phyloP scores from a whole-genome alignment of 805 yeast genomes.

The Dipodascus albidus region DNA sequence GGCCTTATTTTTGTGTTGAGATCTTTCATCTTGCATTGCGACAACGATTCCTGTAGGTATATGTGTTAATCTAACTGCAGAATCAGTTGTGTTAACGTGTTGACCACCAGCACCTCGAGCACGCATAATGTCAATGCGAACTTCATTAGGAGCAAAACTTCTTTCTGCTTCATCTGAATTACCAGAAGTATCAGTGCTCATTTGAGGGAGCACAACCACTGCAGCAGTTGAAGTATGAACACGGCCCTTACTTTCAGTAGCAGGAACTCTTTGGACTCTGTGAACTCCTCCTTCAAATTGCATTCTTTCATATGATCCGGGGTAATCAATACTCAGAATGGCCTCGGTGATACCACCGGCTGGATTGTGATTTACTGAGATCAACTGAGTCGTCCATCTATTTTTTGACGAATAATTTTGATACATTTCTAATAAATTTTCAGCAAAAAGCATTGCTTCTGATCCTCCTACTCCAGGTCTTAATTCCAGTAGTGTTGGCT shows the following conservation, averaged over 20 bases:
- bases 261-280: constrained; percentile 88
- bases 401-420: constrained; percentile 50
- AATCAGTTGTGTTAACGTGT: constrained; percentile 94
- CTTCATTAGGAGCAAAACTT: constrained; percentile 73
- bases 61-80: constrained; percentile 90
- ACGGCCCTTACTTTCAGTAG: constrained; percentile 87
- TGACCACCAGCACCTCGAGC: constrained; percentile 98
- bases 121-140: constrained; percentile 92
- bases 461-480: constrained; percentile 96
- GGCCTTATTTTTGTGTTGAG: constrained; percentile 90
- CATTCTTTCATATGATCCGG: constrained; percentile 63
- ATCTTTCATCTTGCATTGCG: constrained; percentile 86
- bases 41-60: constrained; percentile 85
- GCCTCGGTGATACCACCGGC: constrained; percentile 64
- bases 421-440: constrained; percentile 75
- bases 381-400: constrained; percentile 54
- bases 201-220: constrained; percentile 81
- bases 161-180: constrained; percentile 46
- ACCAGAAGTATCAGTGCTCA: constrained; percentile 37
- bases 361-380: constrained; percentile 45
- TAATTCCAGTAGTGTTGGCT: constrained; percentile 69
- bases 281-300: constrained; percentile 93
- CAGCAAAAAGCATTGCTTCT: constrained; percentile 82
- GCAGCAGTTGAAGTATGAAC: constrained; percentile 96
- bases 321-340: constrained; percentile 57